Percentiles rank a stretch among this genome's conserved stretches.
These are phyloP conservation scores for Botryotinia narcissicola DNA, from an alignment of 2,329 filamentous ascomycete genomes.

Conservation along the genomic window DNA sequence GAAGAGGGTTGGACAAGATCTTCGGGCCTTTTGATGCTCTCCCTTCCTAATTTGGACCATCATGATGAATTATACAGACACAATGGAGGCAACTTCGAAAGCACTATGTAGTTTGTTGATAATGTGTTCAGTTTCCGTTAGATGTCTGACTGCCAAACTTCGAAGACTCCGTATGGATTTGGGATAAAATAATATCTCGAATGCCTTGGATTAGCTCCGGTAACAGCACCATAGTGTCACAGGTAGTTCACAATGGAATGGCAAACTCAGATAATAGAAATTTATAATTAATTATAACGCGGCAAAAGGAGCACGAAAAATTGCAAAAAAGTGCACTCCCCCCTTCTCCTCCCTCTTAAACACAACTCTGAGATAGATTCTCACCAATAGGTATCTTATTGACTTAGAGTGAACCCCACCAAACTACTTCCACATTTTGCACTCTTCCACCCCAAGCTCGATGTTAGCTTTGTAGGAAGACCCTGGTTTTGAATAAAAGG, in stretches of 20 bases:
- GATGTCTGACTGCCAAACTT: background rate
- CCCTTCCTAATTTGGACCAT: too few relatives aligned
- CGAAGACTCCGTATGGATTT: too few relatives aligned
- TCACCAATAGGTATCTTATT: background rate
- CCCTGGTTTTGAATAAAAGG: background rate
- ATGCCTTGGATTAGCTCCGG: background rate
- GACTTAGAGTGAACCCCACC: background rate
- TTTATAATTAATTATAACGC: background rate
- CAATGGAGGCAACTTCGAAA: too few relatives aligned
- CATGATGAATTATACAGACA: too few relatives aligned
- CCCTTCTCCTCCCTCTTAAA: too few relatives aligned
- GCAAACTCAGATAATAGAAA: background rate
- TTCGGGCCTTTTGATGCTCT: too few relatives aligned
- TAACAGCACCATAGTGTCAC: background rate
- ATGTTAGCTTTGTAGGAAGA: background rate
- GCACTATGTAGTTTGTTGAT: too few relatives aligned
- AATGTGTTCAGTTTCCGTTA: too few relatives aligned
- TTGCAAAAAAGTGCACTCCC: too few relatives aligned
- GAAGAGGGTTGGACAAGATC: too few relatives aligned
- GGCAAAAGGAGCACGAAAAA: background rate
- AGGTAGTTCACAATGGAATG: background rate
- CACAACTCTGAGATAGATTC: background rate
- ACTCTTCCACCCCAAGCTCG: background rate
- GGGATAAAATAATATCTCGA: background rate
- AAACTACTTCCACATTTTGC: background rate